Evolutionary conservation across 1,284 basidiomycete genomes (phyloP), one percentile per base, ranked within the genome.

Genomic region (Schizophyllum commune): DNA sequence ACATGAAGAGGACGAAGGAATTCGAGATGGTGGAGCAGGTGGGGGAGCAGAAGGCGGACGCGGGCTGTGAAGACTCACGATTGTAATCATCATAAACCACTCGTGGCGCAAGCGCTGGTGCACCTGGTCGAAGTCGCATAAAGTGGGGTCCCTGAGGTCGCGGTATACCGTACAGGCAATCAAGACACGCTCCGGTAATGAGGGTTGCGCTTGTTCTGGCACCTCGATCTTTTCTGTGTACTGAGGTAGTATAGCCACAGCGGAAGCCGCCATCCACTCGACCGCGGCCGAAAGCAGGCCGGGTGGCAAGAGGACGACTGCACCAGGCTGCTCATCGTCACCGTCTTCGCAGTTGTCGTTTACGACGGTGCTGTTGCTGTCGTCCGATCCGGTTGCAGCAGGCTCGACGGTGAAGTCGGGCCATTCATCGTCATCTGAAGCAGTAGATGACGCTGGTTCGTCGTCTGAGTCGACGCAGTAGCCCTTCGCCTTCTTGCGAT

Each of bases 151-250:
- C 53, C 75, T 73, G 58, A 89, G 70, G 58, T 84, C 82, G 1
- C 73, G 71, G 61, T 86, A 87, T 56, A 80, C 74, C 0, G 85
- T 82, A 63, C 87, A 81, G 0, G 74, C 69, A 19, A 82, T 76
- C 1, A 19, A 32, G 11, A 19, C 13, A 20, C 19, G 53, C 13
- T 55, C 53, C 3, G 11, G 11, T 20, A 55, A n/a, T 27, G 53
- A 21, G 20, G 27, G 53, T 21, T 20, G 17, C 7, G 51, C 53
- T 55, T 2, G 5, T 15, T 2, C 20, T 2, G 19, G 53, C 11
- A 55, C 20, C 11, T 55, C 20, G 19, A 55, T 55, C 11, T 55
- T 20, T 13, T 20, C 27, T 15, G 27, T 55, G 9, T 55, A 55
- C 19, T 55, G 20, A 11, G 53, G 53, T 13, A 55, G 53, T 15